These are phyloP conservation scores for Phaeosphaeria sp. DNA, from an alignment of 2,329 filamentous ascomycete species.

Conservation along the genomic window DNA sequence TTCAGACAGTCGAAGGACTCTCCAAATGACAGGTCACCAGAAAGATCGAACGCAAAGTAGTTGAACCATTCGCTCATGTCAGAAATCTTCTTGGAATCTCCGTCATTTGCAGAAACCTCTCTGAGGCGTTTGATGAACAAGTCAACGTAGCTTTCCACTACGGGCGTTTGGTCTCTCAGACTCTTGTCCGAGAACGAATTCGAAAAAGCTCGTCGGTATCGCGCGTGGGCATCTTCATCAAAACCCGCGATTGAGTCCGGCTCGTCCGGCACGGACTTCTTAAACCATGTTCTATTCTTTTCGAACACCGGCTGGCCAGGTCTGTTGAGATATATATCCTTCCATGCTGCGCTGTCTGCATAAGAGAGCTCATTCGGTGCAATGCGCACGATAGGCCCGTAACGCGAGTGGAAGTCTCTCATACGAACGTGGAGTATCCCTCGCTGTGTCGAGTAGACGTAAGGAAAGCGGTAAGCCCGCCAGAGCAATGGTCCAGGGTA, in stretches of 20 bases:
- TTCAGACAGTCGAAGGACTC: slow-evolving; percentile 43
- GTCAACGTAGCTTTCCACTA: slow-evolving; percentile 33
- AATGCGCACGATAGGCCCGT: slow-evolving; percentile 44
- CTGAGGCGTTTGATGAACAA: slow-evolving; percentile 28
- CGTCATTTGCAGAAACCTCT: background rate
- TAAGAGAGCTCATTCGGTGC: slow-evolving; percentile 45
- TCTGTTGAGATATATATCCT: slow-evolving; percentile 44
- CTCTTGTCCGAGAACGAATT: slow-evolving; percentile 38
- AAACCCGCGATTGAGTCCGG: slow-evolving; percentile 33
- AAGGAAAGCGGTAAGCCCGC: slow-evolving; percentile 37
- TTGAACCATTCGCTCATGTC: slow-evolving; percentile 41
- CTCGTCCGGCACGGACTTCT: slow-evolving; percentile 31
- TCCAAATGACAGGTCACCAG: slow-evolving; percentile 41
- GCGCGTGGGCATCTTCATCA: slow-evolving; percentile 30
- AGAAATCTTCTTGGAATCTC: background rate
- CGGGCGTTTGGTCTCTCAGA: slow-evolving; percentile 29
- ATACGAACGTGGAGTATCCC: slow-evolving; percentile 37
- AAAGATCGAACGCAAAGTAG: slow-evolving; percentile 44
- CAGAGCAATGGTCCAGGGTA: slow-evolving; percentile 40
- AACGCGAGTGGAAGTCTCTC: slow-evolving; percentile 36
- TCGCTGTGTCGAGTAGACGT: slow-evolving; percentile 30
- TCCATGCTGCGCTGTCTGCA: slow-evolving; percentile 42
- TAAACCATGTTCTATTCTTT: slow-evolving; percentile 33
- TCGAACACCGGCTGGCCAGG: slow-evolving; percentile 35
- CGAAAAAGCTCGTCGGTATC: slow-evolving; percentile 32